phyloP scores from a whole-genome alignment of 176 grass and related monocot genomes.

The Triticum dicoccoides region DNA sequence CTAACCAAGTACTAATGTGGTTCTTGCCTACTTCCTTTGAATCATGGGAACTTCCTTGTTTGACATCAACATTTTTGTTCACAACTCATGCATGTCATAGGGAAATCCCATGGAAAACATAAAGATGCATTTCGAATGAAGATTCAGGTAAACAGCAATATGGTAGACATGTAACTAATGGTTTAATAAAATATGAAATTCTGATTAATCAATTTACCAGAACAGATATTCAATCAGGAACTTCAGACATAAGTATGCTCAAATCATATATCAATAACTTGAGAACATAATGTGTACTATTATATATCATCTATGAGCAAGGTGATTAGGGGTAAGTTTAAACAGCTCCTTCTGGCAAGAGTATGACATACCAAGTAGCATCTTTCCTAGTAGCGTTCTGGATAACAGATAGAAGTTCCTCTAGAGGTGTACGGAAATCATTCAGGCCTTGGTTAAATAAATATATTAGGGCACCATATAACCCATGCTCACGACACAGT shows the following conservation, averaged over 20 bases:
- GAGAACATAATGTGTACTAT: constrained; percentile 8
- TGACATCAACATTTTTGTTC: constrained; percentile 6
- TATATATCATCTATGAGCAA: neutral
- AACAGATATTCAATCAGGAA: constrained; percentile 15
- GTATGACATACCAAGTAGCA: constrained; percentile 54
- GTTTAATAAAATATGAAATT: constrained; percentile 1
- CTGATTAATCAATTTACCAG: constrained; percentile 6
- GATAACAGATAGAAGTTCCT: constrained; percentile 86
- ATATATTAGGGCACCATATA: constrained; percentile 98
- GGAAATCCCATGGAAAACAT: neutral
- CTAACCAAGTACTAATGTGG: neutral
- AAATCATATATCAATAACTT: neutral
- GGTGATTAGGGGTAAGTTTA: neutral
- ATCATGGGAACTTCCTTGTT: neutral
- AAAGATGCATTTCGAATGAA: constrained; percentile 5
- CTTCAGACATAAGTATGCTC: neutral
- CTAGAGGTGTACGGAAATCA: constrained; percentile 85
- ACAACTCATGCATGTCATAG: neutral
- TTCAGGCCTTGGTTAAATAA: constrained; percentile 93
- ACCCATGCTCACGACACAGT: constrained; percentile 86
- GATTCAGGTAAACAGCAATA: neutral
- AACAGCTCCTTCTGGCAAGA: neutral
- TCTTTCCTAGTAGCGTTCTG: constrained; percentile 66
- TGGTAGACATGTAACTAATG: neutral
- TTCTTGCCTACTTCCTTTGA: neutral